phyloP scores from a whole-genome alignment of 192 early-diverging fungal genomes.

The Borealophlyctis nickersoniae region DNA sequence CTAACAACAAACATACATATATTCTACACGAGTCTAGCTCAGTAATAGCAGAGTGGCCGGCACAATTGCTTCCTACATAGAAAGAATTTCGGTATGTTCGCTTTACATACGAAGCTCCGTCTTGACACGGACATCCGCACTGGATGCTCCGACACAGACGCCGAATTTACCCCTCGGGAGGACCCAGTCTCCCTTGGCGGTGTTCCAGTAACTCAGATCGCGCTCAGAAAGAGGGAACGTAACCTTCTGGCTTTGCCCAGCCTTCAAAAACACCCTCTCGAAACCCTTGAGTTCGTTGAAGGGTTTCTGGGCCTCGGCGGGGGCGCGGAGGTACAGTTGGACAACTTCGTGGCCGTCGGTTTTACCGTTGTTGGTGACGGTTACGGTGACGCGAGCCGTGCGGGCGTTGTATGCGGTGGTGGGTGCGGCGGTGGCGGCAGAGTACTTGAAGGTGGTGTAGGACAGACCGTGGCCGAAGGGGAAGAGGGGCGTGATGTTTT shows the following conservation, averaged over 20 bases:
- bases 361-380: slow-evolving; percentile 34
- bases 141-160: slow-evolving; percentile 52
- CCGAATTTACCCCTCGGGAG: slow-evolving; percentile 45
- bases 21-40: too few species aligned
- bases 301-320: slow-evolving; percentile 24
- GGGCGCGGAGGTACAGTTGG: slow-evolving; percentile 43
- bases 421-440: slow-evolving; percentile 4
- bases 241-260: slow-evolving; percentile 25
- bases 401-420: background rate
- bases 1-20: too few species aligned
- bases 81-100: too few species aligned
- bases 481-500: slow-evolving; percentile 46
- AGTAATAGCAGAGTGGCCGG: too few species aligned
- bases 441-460: slow-evolving; percentile 59
- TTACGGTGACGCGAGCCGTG: slow-evolving; percentile 22
- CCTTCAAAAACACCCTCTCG: slow-evolving; percentile 20
- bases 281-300: slow-evolving; percentile 38
- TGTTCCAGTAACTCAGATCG: slow-evolving; percentile 50
- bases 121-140: slow-evolving; percentile 44
- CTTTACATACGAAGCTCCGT: too few species aligned
- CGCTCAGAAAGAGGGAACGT: slow-evolving; percentile 32
- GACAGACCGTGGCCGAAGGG: slow-evolving; percentile 64
- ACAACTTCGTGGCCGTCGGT: slow-evolving; percentile 40
- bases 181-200: slow-evolving; percentile 34
- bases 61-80: too few species aligned